Conservation (phyloP, 1,284 basidiomycete genomes). For the Tilletia walkeri region DNA sequence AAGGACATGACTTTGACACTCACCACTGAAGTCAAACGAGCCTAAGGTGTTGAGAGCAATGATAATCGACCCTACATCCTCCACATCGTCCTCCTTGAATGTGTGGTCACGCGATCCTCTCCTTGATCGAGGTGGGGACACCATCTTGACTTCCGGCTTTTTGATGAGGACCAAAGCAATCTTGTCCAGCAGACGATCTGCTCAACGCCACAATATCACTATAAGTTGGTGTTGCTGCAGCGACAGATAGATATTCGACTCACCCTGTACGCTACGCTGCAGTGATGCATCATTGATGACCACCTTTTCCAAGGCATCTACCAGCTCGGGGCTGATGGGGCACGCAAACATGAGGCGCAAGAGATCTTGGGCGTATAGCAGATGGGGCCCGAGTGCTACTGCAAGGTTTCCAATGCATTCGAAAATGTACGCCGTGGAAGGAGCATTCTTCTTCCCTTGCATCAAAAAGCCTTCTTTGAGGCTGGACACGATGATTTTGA, state of each 20-base stretch:
- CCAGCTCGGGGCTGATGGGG: conserved; percentile 84
- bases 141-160: conserved; percentile 50
- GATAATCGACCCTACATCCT: conserved; percentile 67
- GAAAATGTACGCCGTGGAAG: conserved; percentile 92
- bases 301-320: conserved; percentile 80
- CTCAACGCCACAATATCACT: not conserved
- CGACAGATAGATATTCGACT: not conserved
- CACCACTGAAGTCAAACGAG: conserved; percentile 79
- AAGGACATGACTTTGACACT: not conserved
- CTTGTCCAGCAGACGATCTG: conserved; percentile 60
- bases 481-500: conserved; percentile 85
- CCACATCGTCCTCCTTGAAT: conserved; percentile 49
- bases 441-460: conserved; percentile 86
- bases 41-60: conserved; percentile 86
- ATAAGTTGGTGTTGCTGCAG: no score
- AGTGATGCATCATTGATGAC: conserved; percentile 86
- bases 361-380: conserved; percentile 92
- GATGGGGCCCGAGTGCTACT: conserved; percentile 87
- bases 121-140: conserved; percentile 33
- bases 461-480: conserved; percentile 84
- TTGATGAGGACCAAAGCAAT: conserved; percentile 49
- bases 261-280: conserved; percentile 78
- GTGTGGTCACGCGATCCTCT: not conserved
- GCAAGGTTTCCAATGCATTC: conserved; percentile 97
- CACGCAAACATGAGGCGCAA: conserved; percentile 95